Evolutionary conservation across 176 grass and related monocot genomes (phyloP).

Genomic region (Aegilops sharonensis): DNA sequence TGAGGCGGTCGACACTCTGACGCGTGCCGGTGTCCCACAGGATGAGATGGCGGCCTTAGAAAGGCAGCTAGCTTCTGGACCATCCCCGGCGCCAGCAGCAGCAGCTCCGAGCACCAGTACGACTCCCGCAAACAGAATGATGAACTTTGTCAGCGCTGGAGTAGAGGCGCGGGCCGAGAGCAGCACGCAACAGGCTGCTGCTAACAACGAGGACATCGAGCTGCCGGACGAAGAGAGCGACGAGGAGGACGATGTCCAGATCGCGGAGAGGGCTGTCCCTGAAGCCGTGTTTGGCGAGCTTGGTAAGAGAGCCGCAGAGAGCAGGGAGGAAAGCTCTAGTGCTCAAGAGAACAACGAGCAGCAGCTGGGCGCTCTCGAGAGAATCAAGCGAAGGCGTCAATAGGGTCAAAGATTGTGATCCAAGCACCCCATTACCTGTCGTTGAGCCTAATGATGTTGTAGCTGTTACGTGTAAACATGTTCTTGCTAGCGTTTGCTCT

Average conservation of each 20-base stretch:
- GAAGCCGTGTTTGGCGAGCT: conserved; percentile 88
- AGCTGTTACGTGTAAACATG: conserved; percentile 42
- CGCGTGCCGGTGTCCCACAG: conserved; percentile 61
- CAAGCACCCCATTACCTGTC: neutral
- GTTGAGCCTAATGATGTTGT: conserved; percentile 22
- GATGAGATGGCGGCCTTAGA: conserved; percentile 95
- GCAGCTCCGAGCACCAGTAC: conserved; percentile 25
- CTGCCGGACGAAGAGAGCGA: conserved; percentile 84
- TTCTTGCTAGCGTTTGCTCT: conserved; percentile 4
- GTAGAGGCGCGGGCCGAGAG: conserved; percentile 56
- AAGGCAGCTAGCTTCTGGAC: conserved; percentile 62
- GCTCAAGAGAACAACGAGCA: conserved; percentile 53
- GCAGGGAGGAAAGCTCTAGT: conserved; percentile 41
- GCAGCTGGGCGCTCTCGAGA: conserved; percentile 80
- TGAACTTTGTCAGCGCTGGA: conserved; percentile 90
- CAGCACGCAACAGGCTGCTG: conserved; percentile 34
- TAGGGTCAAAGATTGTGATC: conserved; percentile 26
- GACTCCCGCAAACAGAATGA: conserved; percentile 32
- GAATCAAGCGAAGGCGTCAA: conserved; percentile 80
- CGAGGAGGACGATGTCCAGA: conserved; percentile 76
- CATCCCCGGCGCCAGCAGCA: conserved; percentile 31
- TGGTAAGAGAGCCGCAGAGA: conserved; percentile 58
- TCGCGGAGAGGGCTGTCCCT: conserved; percentile 65
- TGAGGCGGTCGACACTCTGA: conserved; percentile 82
- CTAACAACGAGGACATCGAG: conserved; percentile 86